These are phyloP conservation scores for Tetraselmis chui DNA, from an alignment of 139 green algal genomes.

Conservation along the genomic window DNA sequence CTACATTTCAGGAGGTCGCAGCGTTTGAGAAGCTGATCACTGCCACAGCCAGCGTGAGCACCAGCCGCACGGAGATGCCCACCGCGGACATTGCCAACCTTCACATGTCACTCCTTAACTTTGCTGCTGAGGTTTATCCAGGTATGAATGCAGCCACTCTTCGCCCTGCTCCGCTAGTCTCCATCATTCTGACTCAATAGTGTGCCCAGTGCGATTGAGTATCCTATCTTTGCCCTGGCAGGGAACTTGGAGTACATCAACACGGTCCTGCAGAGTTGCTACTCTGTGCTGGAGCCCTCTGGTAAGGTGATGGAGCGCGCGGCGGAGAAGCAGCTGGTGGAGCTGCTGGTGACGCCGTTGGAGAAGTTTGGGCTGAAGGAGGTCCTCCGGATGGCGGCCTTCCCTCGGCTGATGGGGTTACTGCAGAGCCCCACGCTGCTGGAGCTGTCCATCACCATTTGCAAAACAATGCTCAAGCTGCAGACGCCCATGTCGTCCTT, in stretches of 20 bases:
- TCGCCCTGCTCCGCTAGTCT: too few relatives aligned
- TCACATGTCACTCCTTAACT: constrained; percentile 74
- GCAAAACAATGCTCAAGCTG: constrained; percentile 43
- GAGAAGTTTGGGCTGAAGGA: constrained; percentile 55
- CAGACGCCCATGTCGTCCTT: constrained; percentile 30
- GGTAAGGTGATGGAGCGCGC: constrained; percentile 19
- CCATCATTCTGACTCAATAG: too few relatives aligned
- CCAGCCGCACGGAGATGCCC: constrained; percentile 59
- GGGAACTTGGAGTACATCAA: constrained; percentile 64
- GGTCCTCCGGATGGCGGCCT: constrained; percentile 70
- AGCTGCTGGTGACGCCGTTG: constrained; percentile 75
- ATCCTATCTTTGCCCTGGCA: too few relatives aligned
- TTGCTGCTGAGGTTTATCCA: constrained; percentile 62
- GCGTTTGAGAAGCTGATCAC: constrained; percentile 69
- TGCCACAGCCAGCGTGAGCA: constrained; percentile 40
- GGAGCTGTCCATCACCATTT: constrained; percentile 73
- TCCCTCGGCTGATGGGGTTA: constrained; percentile 72
- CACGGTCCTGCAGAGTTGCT: constrained; percentile 46
- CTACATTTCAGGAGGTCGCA: constrained; percentile 44
- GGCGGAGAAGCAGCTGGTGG: constrained; percentile 71
- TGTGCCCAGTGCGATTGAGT: too few relatives aligned
- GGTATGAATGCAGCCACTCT: too few relatives aligned
- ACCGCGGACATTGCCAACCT: constrained; percentile 64
- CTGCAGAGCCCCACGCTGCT: constrained; percentile 58
- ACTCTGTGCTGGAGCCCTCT: constrained; percentile 24